These are phyloP conservation scores for Sinapis alba DNA, from an alignment of 441 rosid genomes.

Conservation along the genomic window DNA sequence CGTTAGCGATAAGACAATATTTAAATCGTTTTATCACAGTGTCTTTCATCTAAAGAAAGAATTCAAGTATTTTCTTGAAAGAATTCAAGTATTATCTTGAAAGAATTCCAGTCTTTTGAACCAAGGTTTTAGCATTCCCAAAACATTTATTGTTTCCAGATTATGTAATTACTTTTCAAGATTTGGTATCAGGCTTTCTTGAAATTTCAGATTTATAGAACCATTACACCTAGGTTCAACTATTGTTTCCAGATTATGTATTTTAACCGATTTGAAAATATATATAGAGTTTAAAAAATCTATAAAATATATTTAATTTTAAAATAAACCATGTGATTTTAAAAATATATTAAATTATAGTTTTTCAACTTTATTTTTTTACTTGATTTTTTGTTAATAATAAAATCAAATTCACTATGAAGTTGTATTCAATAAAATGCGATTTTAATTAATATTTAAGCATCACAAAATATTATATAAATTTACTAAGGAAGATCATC, in stretches of 20 bases:
- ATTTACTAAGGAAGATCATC: background rate
- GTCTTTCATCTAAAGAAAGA: too few species aligned
- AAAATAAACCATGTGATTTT: background rate
- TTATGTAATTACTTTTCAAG: slow-evolving; percentile 15
- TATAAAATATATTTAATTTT: background rate
- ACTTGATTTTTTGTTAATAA: background rate
- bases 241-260: background rate
- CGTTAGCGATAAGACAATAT: background rate
- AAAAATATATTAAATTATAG: background rate
- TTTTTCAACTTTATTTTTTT: background rate
- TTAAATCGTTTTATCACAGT: too few species aligned
- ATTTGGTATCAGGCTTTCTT: slow-evolving; percentile 15
- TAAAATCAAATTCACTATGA: background rate
- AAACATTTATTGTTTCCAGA: slow-evolving; percentile 9
- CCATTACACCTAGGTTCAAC: background rate
- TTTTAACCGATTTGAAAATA: background rate
- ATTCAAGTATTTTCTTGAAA: too few species aligned
- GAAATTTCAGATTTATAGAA: background rate
- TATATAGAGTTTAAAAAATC: background rate
- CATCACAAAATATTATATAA: background rate
- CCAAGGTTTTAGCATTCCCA: background rate
- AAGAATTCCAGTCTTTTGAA: background rate
- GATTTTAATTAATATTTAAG: background rate
- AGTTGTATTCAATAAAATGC: background rate
- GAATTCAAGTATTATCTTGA: background rate